A percentile compares a stretch with the other conserved stretches of the same genome.
Conservation (phyloP, 179 eudicot species). For the Silene coronaria region DNA sequence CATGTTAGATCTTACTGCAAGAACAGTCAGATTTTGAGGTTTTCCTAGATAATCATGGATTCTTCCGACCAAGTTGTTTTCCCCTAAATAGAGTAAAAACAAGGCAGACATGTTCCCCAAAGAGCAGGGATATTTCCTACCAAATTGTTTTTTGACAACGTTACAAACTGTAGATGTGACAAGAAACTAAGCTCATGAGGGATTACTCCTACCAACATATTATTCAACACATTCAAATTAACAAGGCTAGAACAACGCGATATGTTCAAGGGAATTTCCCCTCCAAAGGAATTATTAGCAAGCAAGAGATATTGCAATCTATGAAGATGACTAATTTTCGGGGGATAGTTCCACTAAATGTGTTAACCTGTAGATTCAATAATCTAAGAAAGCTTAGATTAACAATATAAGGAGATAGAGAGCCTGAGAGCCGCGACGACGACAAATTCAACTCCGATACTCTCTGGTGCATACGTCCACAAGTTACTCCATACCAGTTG, state of each 20-base stretch:
- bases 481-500: conserved; percentile 16
- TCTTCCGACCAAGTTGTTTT: conserved; percentile 7
- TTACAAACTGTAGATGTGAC: not conserved
- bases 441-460: not conserved
- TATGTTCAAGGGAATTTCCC: conserved; percentile 17
- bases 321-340: conserved; percentile 23
- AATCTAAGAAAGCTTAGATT: conserved; percentile 16
- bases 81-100: not conserved
- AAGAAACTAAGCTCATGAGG: conserved; percentile 11
- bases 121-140: conserved; percentile 20
- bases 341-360: conserved; percentile 16
- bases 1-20: not conserved
- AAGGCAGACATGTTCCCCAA: conserved; percentile 21
- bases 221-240: conserved; percentile 18
- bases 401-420: conserved; percentile 15
- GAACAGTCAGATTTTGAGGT: not conserved
- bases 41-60: conserved; percentile 16
- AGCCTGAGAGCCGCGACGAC: conserved; percentile 8
- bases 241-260: conserved; percentile 17
- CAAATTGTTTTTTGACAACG: not conserved
- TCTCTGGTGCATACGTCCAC: conserved; percentile 11
- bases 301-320: not conserved
- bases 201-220: conserved; percentile 31
- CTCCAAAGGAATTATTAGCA: conserved; percentile 20
- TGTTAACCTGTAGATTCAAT: conserved; percentile 7